Base-by-base conservation (phyloP, 2,329 filamentous ascomycete genomes). In the Akanthomyces lecanii region DNA sequence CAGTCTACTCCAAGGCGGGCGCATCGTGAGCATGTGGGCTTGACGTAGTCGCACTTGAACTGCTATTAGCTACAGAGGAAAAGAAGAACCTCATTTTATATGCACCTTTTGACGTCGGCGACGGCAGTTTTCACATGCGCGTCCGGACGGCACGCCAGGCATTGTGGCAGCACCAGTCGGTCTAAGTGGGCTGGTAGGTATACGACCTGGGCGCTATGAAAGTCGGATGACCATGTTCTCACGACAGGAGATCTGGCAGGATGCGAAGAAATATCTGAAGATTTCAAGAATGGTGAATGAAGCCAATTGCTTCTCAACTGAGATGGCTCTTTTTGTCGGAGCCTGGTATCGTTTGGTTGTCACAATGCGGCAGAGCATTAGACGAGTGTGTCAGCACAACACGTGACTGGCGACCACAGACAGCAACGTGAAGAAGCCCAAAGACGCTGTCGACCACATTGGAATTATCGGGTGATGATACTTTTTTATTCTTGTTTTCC, bases 101-200 rank as follows among this genome's bases (percentile, higher is more conserved):
- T 48, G 59, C 51, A 61, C 59, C 59, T 61, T 61, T 61, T 61
- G 51, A 38, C 59, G 59, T 54, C 59, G 51, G 12, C 42, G 59
- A 40, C 59, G 51, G 33, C 59, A 61, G 40, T 61, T 55, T 40
- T 54, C 59, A 55, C 50, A 61, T 47, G 59, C 59, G 51, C 40
- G 51, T 25, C 59, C 59, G 5, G 59, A 54, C 16, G 59, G 59
- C 21, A 61, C 59, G 18, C 59, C 59, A 16, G 59, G 59, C 51
- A 61, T 55, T 14, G 30, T 61, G 21, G 42, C 28, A 30, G 47
- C 30, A 33, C 36, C 44, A 25, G 48, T 11, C 40, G 10, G 58
- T 55, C n/a, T 54, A 40, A 30, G 59, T 47, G 59, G 50, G 45
- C 56, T n/a, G n/a, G n/a, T n/a, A 50, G 36, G 25, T 50, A 23